Evolutionary conservation across 2,329 filamentous ascomycete species (phyloP).

Genomic region (Lecanicillium sp.): DNA sequence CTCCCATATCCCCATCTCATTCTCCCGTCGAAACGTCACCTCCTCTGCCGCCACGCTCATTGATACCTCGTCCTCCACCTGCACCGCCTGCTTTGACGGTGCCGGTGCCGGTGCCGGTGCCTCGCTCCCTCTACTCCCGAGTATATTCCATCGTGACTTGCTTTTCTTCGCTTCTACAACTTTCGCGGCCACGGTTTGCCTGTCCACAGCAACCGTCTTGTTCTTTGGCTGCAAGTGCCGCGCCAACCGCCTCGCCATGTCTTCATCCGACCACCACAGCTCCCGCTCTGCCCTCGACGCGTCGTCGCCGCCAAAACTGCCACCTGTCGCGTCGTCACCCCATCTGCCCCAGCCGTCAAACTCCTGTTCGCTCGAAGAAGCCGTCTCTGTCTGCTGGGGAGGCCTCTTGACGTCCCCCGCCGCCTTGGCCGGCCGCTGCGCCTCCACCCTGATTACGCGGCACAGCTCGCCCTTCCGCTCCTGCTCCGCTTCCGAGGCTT

Average conservation of each 20-base stretch:
- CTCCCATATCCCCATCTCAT: slow-evolving; percentile 40
- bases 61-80: slow-evolving; percentile 18
- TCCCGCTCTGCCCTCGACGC: not conserved
- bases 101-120: not conserved
- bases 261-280: slow-evolving; percentile 38
- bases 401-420: not conserved
- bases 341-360: slow-evolving; percentile 40
- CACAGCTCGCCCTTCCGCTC: slow-evolving; percentile 22
- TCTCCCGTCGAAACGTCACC: slow-evolving; percentile 38
- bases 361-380: slow-evolving; percentile 14
- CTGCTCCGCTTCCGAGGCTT: slow-evolving; percentile 22
- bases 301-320: not conserved
- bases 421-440: not conserved
- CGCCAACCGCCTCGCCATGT: slow-evolving; percentile 34
- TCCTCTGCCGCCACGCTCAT: slow-evolving; percentile 36
- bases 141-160: slow-evolving; percentile 19
- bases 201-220: slow-evolving; percentile 16
- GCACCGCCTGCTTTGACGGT: not conserved
- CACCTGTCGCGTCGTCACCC: slow-evolving; percentile 16
- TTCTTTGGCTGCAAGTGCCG: slow-evolving; percentile 29
- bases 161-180: slow-evolving; percentile 26
- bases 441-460: slow-evolving; percentile 21
- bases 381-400: not conserved
- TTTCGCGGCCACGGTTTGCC: slow-evolving; percentile 22
- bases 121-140: not conserved